Evolutionary conservation across 2,329 filamentous ascomycete species (phyloP), one percentile per base, ranked within the genome.

Genomic region (Lithohypha guttulata): DNA sequence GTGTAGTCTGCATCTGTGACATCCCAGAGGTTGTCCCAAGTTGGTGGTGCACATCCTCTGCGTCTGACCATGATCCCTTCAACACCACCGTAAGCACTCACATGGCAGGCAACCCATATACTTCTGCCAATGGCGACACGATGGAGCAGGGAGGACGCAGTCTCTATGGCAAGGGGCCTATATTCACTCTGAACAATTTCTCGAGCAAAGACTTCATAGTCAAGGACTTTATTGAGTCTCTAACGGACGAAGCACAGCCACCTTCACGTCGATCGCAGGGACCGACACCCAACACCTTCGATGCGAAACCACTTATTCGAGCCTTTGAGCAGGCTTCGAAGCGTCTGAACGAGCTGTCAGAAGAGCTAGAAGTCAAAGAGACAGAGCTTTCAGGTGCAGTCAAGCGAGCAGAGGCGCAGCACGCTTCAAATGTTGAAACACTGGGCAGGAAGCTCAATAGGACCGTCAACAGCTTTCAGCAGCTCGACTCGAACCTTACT

Each of bases 201-300:
- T 84, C 84, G 42, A 83, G 71, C 58, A 83, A 83, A 54, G 91
- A 96, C 64, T 98, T 96, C 56, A 95, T 96, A 47, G 89, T 96
- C 50, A 86, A 93, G 55, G 91, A 98, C 65, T 98, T 98, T 58
- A 80, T 98, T 53, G 93, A 98, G 59, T 77, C 80, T 36, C 77
- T 98, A 42, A 91, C 89, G 35, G 87, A 96, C 47, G 82, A 71
- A 51, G 83, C 85, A 15, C 74, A 85, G 23, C 79, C 84, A n/a
- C 69, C 72, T 15, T 83, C 79, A 55, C 83, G 91, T 39, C 81
- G 84, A 43, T 95, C 87, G 10, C 50, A 52, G 41, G 52, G 43
- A 53, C 55, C 49, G 20, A 47, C 68, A 66, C 45, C 70, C 68
- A 31, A 21, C 13, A 56, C 70, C 3, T 98, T 98, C 64, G 91